Base-by-base conservation (phyloP, 192 early-diverging fungal genomes). In the Gaertneriomyces semiglobifer region DNA sequence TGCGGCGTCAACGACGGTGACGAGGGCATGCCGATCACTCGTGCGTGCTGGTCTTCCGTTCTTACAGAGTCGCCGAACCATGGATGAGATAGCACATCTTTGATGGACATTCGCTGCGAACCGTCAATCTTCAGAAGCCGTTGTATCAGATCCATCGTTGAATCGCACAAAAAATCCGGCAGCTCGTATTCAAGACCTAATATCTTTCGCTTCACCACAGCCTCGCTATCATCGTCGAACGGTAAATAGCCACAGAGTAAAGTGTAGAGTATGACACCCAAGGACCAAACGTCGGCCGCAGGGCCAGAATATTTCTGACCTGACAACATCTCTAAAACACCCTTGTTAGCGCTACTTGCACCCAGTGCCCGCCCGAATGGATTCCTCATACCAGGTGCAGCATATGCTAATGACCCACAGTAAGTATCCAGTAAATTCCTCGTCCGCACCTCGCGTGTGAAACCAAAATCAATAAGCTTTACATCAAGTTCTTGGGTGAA, bases 401-500 rank as follows among this genome's bases (percentile, higher is more conserved):
- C 86, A 77, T 93, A 93, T 2, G 87, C 89, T 7, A 84, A 72
- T 8, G 81, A 83, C 5, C 82, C 82, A 58, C 82, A 84, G 62
- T 80, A 84, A 10, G 82, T 84, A 53, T 84, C 79, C 43, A 84
- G 65, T 7, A 80, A 58, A 11, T 72, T 71, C 14, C 57, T 12
- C 7, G 75, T 65, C 19, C 71, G 68, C 40, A 65, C 70, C 18
- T 62, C 20, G 40, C 72, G 68, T 38, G 75, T 80, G 63, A 84
- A 84, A 4, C 96, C 96, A 79, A 95, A 98, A 79, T 98, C 96
- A 44, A 93, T 94, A 65, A 98, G 84, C 79, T 97, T 97, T 70
- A 98, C 88, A 51, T 95, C 88, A 9, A 92, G 88, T 60, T 96
- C 88, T 58, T 82, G 63, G 10, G 89, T 90, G 52, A 97, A 76